Conservation (phyloP, 1,284 basidiomycete genomes). For the Puccinia triticina region DNA sequence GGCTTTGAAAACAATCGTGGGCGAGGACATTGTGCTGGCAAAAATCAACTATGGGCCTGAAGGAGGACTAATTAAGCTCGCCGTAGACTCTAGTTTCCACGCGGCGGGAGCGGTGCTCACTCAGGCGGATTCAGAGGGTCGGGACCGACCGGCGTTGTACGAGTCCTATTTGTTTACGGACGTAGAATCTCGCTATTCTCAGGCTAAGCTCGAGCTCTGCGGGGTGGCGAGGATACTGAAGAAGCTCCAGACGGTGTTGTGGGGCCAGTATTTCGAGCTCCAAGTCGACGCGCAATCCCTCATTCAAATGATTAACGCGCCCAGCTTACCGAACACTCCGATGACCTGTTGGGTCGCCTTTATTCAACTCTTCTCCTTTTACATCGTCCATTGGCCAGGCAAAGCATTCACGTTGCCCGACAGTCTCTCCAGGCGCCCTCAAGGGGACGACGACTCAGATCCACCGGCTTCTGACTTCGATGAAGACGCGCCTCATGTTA, state of each 20-base stretch:
- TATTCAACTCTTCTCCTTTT: conserved; percentile 25
- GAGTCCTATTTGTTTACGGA: not conserved
- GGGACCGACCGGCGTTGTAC: not conserved
- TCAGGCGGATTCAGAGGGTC: not conserved
- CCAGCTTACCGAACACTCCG: too few relatives aligned
- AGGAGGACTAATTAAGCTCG: not conserved
- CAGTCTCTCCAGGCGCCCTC: conserved; percentile 5
- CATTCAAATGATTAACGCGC: conserved; percentile 31
- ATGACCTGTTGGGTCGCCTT: conserved; percentile 27
- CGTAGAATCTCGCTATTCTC: not conserved
- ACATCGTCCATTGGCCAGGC: conserved; percentile 13
- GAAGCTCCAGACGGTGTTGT: not conserved
- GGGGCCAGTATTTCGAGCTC: conserved; percentile 31
- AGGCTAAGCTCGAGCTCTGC: too few relatives aligned
- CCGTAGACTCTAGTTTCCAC: conserved; percentile 1
- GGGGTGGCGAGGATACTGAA: too few relatives aligned
- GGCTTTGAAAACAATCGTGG: not conserved
- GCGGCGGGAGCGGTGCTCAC: not conserved
- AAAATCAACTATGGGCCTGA: not conserved
- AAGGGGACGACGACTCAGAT: not conserved
- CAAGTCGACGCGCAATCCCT: conserved; percentile 39
- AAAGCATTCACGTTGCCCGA: conserved; percentile 29
- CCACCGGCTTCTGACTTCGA: conserved; percentile 12
- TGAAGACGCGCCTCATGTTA: not conserved
- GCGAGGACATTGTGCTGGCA: not conserved